Base-by-base conservation (phyloP, 768 basidiomycete species). In the Dendrothele bispora region DNA sequence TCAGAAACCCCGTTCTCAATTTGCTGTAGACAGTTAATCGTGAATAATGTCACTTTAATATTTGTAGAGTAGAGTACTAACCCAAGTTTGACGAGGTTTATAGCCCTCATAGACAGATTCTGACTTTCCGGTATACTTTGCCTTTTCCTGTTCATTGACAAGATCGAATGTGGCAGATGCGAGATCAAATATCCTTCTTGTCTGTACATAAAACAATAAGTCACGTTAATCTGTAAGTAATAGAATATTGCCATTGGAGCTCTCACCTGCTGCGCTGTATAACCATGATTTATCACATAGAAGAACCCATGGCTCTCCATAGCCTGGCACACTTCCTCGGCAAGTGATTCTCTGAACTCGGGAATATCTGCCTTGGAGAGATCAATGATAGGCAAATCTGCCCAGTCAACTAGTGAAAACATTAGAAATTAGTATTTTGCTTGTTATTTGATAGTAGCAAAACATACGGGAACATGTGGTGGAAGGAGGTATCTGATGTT, bases 1-100 rank as follows among this genome's bases (percentile, higher is more conserved):
- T 87, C 85, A 15, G 63, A 72, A 21, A 86, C 77, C 5, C 84
- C 84, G 10, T 73, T 74, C 32, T 79, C 80, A 37, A 86, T 77
- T 40, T 80, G 78, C 84, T 86, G 44, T n/a, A 14, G 25, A 20
- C 15, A 29, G 12, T 28, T 26, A n/a, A n/a, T n/a, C n/a, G n/a
- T n/a, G n/a, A n/a, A n/a, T n/a, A n/a, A n/a, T n/a, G n/a, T n/a
- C n/a, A n/a, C n/a, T n/a, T n/a, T n/a, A n/a, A n/a, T n/a, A n/a
- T n/a, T n/a, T n/a, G n/a, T n/a, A n/a, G n/a, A n/a, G n/a, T n/a
- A 32, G 30, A 32, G n/a, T n/a, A 36, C 65, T 8, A 52, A 80
- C 81, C 79, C 79, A 83, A 43, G 75, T 77, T 46, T 76, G 68
- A 7, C 73, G 70, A 5, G 67, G 69, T 52, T 83, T 82, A 52